A percentile compares a stretch with the other conserved stretches of the same genome.
Evolutionary conservation across 371 early-diverging fungal genomes (phyloP).

Genomic region (Saksenaea vasiformis): DNA sequence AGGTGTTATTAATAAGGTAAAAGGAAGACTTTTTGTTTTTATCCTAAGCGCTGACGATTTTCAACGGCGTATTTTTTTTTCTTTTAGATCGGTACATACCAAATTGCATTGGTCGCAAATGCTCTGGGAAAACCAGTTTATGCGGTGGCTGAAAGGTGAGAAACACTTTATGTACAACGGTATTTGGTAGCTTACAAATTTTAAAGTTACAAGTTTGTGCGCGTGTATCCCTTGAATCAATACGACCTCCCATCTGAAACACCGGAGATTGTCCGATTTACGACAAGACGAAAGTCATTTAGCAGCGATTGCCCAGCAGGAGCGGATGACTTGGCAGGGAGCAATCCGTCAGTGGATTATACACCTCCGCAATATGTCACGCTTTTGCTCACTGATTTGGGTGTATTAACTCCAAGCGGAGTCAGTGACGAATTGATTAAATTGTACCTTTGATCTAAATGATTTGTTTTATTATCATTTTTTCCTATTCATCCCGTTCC

Average conservation of each 20-base stretch:
- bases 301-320: conserved; percentile 33
- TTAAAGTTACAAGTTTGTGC: conserved; percentile 90
- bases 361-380: conserved; percentile 94
- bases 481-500: neutral
- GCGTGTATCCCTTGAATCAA: conserved; percentile 87
- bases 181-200: conserved; percentile 4
- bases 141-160: conserved; percentile 89
- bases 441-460: conserved; percentile 64
- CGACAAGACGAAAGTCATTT: conserved; percentile 40
- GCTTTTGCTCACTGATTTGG: conserved; percentile 89
- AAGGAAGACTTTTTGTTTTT: neutral
- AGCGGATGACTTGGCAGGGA: conserved; percentile 46
- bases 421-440: conserved; percentile 92
- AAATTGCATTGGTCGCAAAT: conserved; percentile 93
- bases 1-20: conserved; percentile 91
- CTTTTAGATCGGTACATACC: conserved; percentile 85
- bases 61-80: too few relatives aligned
- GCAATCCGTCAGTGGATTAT: conserved; percentile 90
- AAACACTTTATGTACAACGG: neutral
- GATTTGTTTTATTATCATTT: neutral
- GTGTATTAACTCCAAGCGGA: conserved; percentile 92
- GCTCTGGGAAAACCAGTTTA: conserved; percentile 94
- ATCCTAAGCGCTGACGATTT: conserved; percentile 5
- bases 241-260: conserved; percentile 77
- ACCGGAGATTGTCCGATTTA: conserved; percentile 67